Conservation (phyloP, 345 rosid genomes). For the Noccaea caerulescens region DNA sequence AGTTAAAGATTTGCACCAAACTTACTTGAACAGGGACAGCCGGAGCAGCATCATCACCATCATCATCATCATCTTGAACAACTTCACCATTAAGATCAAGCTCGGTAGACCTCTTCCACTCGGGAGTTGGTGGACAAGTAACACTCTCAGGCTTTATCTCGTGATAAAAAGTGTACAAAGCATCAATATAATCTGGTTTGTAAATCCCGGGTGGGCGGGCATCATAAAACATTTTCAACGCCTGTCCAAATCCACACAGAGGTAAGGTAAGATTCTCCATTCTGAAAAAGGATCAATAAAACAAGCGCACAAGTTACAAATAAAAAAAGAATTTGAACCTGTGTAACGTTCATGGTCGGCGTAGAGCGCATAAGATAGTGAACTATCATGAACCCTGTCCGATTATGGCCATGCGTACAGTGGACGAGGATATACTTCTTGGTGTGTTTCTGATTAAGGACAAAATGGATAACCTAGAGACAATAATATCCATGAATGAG, state of each 20-base stretch:
- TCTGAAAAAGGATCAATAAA: not conserved
- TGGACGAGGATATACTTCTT: constrained; percentile 85
- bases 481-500: constrained; percentile 19
- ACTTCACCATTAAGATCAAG: constrained; percentile 96
- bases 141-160: constrained; percentile 74
- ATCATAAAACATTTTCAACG: constrained; percentile 67
- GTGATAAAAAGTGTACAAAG: constrained; percentile 79
- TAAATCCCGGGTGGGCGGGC: constrained; percentile 99
- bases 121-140: constrained; percentile 83
- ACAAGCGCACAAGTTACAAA: not conserved
- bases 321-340: constrained; percentile 50
- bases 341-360: constrained; percentile 68
- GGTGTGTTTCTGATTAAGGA: constrained; percentile 61
- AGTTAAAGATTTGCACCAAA: not conserved
- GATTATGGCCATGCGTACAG: constrained; percentile 98
- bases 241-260: constrained; percentile 53
- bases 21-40: constrained; percentile 36
- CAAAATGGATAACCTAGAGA: constrained; percentile 72
- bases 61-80: constrained; percentile 39
- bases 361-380: constrained; percentile 87
- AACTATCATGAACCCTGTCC: constrained; percentile 94
- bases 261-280: constrained; percentile 15
- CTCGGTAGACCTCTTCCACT: constrained; percentile 89
- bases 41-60: constrained; percentile 34
- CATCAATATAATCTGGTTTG: constrained; percentile 83